Evolutionary conservation across 768 basidiomycete species (phyloP).

Genomic region (Suillus weaverae): DNA sequence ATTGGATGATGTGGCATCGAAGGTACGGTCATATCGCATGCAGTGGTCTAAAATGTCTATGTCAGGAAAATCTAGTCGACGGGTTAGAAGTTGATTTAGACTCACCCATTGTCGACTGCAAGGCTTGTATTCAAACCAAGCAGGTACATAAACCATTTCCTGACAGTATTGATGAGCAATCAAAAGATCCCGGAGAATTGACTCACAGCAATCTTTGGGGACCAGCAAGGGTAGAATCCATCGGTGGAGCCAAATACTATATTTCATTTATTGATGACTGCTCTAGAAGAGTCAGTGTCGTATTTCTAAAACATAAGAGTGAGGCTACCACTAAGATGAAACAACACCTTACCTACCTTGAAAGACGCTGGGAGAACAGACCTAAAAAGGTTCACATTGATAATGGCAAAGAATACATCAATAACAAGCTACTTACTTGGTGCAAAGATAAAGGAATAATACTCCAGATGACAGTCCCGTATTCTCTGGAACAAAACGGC

Average conservation of each 20-base stretch:
- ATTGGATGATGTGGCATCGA: no score
- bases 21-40: neutral
- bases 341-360: conserved; percentile 14
- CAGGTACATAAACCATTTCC: neutral
- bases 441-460: conserved; percentile 27
- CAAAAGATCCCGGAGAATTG: neutral
- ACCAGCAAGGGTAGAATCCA: conserved; percentile 17
- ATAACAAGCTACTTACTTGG: conserved; percentile 23
- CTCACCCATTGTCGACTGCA: neutral
- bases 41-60: neutral
- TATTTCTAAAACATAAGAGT: conserved; percentile 26
- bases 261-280: conserved; percentile 7
- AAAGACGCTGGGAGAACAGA: conserved; percentile 13
- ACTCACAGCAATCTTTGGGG: conserved; percentile 29
- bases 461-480: conserved; percentile 34
- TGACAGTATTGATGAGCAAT: neutral
- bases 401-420: conserved; percentile 35
- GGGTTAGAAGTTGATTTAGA: neutral
- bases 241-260: conserved; percentile 18
- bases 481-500: conserved; percentile 39
- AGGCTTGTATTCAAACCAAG: conserved; percentile 10
- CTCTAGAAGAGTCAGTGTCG: neutral
- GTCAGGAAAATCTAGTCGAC: neutral
- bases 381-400: conserved; percentile 24
- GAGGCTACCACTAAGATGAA: conserved; percentile 19